A percentile compares a stretch with the other conserved stretches of the same genome.
These are phyloP conservation scores for Skeletonema potamos DNA, from an alignment of 108 stramenopile species.

Conservation along the genomic window DNA sequence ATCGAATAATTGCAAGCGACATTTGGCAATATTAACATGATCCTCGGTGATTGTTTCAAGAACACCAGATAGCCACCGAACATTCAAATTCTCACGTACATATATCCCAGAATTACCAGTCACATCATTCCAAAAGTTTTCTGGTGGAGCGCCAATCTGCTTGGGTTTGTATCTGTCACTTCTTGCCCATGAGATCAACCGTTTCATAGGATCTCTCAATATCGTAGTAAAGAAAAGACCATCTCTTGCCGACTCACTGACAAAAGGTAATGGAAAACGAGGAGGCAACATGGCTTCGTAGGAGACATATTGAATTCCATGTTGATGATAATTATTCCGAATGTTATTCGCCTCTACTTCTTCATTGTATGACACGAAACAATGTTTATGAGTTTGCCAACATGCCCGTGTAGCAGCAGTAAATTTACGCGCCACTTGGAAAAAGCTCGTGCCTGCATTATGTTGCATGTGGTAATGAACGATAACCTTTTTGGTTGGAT, in stretches of 20 bases:
- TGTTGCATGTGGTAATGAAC: conserved; percentile 49
- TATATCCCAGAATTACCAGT: conserved; percentile 10
- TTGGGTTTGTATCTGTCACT: too few relatives aligned
- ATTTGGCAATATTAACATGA: conserved; percentile 49
- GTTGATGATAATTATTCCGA: conserved; percentile 20
- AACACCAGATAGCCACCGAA: conserved; percentile 37
- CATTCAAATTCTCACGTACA: conserved; percentile 36
- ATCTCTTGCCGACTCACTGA: conserved; percentile 28
- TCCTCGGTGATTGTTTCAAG: conserved; percentile 11
- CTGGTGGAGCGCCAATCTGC: background rate
- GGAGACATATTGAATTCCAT: conserved; percentile 45
- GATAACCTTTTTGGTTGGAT: conserved; percentile 22
- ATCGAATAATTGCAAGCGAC: conserved; percentile 47
- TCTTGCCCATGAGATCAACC: conserved; percentile 2
- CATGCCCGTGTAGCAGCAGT: conserved; percentile 36
- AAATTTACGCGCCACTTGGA: background rate
- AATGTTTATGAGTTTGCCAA: conserved; percentile 36
- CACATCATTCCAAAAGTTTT: conserved; percentile 32
- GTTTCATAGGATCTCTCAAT: conserved; percentile 33
- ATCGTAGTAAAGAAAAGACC: conserved; percentile 44
- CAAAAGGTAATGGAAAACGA: conserved; percentile 36
- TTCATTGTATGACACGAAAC: conserved; percentile 40
- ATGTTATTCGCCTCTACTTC: conserved; percentile 38
- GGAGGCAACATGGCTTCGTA: conserved; percentile 43
- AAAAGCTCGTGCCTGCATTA: conserved; percentile 43